Base-by-base conservation (phyloP, 2,329 filamentous ascomycete species). In the Sphaerulina musiva region DNA sequence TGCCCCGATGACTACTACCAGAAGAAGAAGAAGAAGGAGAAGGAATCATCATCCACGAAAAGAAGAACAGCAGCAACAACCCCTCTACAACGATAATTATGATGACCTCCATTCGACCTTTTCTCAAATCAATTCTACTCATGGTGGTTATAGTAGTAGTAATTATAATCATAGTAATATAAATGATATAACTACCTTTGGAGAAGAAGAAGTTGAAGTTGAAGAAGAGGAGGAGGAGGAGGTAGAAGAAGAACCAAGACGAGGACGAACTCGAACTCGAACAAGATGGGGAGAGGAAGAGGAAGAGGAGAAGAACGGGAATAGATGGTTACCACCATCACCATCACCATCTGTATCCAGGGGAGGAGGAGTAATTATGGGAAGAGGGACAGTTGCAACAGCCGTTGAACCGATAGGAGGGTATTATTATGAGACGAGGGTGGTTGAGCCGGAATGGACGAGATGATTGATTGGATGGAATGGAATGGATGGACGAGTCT, bases 151-250 rank as follows among this genome's bases (percentile, higher is more conserved):
- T 41, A 41, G 11, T n/a, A 17, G 11, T 17, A 17, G 14, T 17
- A 17, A 17, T 17, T 55, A 48, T 34, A 31, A 14, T 26, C 17
- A 12, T 46, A 20, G 20, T 26, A 26, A 6, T 26, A 52, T 20
- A 2, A 41, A n/a, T 20, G 48, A 51, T 48, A 44, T 43, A 17
- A 17, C 14, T 17, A 17, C 14, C 14, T n/a, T n/a, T n/a, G 12
- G 36, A 51, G 53, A 31, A 43, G 53, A 29, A 48, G 53, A 9
- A 47, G 53, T 12, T 45, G 48, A 32, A 51, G 48, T 31, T 52
- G 36, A 23, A 55, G 53, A 32, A 31, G 46, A 9, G 44, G 44
- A 39, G 23, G 31, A 11, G 47, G 47, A 42, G 4, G 26, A 26
- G 14, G 14, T 17, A 17, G 14, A 17, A 17, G 14, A 17, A 17